Conservation (phyloP, 2,329 filamentous ascomycete genomes). For the Setomelanomma holmii region DNA sequence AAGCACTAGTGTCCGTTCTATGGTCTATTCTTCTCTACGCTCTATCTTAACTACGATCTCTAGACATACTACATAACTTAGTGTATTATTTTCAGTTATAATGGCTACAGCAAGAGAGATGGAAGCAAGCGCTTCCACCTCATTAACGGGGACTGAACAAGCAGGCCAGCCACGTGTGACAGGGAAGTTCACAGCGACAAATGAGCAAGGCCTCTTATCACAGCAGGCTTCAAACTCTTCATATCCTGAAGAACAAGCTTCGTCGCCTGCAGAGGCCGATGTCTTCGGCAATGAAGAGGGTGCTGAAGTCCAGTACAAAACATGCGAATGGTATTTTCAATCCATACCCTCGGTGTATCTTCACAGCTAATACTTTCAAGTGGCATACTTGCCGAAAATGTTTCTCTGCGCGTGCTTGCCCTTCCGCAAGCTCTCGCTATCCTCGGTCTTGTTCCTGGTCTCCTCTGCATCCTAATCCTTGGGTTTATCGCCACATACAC, state of each 20-base stretch:
- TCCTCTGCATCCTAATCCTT: conserved; percentile 61
- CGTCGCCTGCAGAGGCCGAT: conserved; percentile 5
- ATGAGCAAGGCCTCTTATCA: not conserved
- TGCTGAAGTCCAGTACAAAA: conserved; percentile 59
- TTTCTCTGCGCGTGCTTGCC: conserved; percentile 64
- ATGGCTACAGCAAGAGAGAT: not conserved
- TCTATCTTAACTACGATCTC: no score
- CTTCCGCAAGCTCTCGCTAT: conserved; percentile 61
- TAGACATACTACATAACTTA: no score
- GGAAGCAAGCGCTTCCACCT: not conserved
- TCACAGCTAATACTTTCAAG: not conserved
- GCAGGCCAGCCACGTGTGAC: not conserved
- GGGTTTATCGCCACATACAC: conserved; percentile 67
- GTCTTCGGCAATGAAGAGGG: conserved; percentile 39
- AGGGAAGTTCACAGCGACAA: not conserved
- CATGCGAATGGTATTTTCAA: conserved; percentile 56
- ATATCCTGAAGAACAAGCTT: conserved; percentile 21
- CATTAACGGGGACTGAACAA: not conserved
- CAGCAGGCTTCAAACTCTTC: conserved; percentile 2
- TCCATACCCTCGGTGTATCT: not conserved
- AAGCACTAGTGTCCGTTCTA: no score
- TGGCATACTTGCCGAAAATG: conserved; percentile 59
- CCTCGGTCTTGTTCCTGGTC: conserved; percentile 61
- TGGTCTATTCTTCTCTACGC: no score
- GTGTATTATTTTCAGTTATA: no score